Conservation (phyloP, 257 asterid species). For the Phtheirospermum japonicum region DNA sequence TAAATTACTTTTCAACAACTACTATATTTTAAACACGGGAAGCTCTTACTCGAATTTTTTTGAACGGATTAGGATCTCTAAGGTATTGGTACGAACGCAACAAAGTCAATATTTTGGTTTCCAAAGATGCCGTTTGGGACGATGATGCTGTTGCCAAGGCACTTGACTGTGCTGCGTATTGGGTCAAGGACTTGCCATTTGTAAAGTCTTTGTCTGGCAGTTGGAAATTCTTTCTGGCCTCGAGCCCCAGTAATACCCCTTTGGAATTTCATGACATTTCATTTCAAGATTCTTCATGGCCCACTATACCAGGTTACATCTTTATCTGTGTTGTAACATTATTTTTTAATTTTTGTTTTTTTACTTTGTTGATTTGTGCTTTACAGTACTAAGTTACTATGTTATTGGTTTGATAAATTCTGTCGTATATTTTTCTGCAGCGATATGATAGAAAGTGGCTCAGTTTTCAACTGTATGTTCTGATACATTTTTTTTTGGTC, state of each 20-base stretch:
- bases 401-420: not conserved
- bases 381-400: not conserved
- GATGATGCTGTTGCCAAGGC: conserved; percentile 73
- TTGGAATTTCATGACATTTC: conserved; percentile 50
- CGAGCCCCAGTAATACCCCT: conserved; percentile 56
- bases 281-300: conserved; percentile 84
- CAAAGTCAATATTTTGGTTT: conserved; percentile 54
- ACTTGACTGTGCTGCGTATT: conserved; percentile 76
- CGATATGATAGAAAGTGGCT: conserved; percentile 20
- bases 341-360: too few relatives aligned
- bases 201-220: conserved; percentile 79
- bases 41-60: conserved; percentile 4
- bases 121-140: conserved; percentile 86
- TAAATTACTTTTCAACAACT: not conserved
- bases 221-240: conserved; percentile 78
- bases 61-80: conserved; percentile 58
- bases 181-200: conserved; percentile 86
- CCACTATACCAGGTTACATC: conserved; percentile 69
- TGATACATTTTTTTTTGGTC: conserved; percentile 31
- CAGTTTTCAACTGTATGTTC: conserved; percentile 17
- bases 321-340: conserved; percentile 13
- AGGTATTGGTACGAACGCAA: conserved; percentile 88
- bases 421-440: conserved; percentile 4
- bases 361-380: too few relatives aligned
- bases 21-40: conserved; percentile 4